Evolutionary conservation across 768 basidiomycete genomes (phyloP), one percentile per base, ranked within the genome.

Genomic region (Fomitopsis pulvina): DNA sequence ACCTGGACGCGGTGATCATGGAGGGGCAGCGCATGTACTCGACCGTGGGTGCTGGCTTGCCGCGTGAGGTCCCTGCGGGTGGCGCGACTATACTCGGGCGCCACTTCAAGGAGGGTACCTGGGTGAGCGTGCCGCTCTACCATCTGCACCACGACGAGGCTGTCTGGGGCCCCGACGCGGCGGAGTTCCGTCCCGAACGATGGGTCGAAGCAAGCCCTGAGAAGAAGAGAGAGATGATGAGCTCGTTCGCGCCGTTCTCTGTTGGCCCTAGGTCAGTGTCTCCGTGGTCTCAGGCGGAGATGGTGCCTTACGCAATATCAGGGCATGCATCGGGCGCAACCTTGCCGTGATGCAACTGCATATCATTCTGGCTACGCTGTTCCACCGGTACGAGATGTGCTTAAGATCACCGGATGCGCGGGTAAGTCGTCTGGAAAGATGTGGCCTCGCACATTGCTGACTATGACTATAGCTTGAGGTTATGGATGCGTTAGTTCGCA

Each of bases 291-390:
- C 8, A n/a, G 8, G 39, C 12, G 6, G 7, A 21, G 9, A n/a
- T 18, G 39, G 39, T 16, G 41, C 24, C 41, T 6, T 26, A 7
- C 3, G 9, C 25, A 22, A 22, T 22, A 10, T 4, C 8, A 50
- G 49, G 42, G 49, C 49, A 4, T 50, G 49, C 42, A 30, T 50
- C 2, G 49, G 49, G 16, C 49, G 49, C 14, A 50, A 37, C 24
- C 49, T 50, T 44, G 49, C 49, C 5, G 16, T 25, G 11, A 32
- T 43, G 41, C 41, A 50, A 30, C 29, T 50, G 2, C 71, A 81
- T 59, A 74, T 91, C 45, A 91, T 93, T 57, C 66, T 90, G 32
- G 77, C 86, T 11, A 86, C 87, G 3, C 76, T 92, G 55, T 66
- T 88, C 60, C 75, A 85, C 20, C 74, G 84, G 34, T 93, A 82